A percentile compares a stretch with the other conserved stretches of the same genome.
Evolutionary conservation across 2,329 filamentous ascomycete species (phyloP).

Genomic region (Fusarium musae): DNA sequence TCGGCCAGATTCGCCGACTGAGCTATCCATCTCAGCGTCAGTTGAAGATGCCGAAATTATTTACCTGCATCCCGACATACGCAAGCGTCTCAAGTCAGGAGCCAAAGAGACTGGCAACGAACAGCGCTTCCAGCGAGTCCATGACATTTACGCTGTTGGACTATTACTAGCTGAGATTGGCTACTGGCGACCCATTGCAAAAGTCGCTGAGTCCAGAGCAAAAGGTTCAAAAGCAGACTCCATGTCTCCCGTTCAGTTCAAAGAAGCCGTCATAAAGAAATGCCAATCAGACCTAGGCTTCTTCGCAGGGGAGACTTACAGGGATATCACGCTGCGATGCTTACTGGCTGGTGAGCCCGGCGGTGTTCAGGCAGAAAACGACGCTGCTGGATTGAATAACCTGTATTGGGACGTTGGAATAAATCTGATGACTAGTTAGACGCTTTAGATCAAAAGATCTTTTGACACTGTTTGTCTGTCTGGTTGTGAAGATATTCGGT

Average conservation of each 20-base stretch:
- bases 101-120: neutral
- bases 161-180: conserved; percentile 1
- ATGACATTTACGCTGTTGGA: neutral
- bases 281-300: neutral
- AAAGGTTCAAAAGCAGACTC: neutral
- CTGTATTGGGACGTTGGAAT: conserved; percentile 16
- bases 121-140: neutral
- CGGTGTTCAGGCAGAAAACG: neutral
- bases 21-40: neutral
- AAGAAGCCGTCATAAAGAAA: neutral
- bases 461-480: accelerated
- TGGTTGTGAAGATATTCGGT: neutral
- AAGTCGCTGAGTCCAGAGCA: neutral
- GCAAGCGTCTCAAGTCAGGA: neutral
- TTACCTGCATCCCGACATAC: neutral
- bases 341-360: neutral
- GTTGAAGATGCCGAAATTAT: neutral
- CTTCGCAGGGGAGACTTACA: conserved; percentile 2
- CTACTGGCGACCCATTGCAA: neutral
- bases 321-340: neutral
- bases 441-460: accelerated
- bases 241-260: neutral
- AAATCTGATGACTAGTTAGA: neutral
- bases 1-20: neutral
- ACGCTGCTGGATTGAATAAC: neutral